Evolutionary conservation across 73 alveolate species (phyloP), one percentile per base, ranked within the genome.

Genomic region (Paramecium bursaria): DNA sequence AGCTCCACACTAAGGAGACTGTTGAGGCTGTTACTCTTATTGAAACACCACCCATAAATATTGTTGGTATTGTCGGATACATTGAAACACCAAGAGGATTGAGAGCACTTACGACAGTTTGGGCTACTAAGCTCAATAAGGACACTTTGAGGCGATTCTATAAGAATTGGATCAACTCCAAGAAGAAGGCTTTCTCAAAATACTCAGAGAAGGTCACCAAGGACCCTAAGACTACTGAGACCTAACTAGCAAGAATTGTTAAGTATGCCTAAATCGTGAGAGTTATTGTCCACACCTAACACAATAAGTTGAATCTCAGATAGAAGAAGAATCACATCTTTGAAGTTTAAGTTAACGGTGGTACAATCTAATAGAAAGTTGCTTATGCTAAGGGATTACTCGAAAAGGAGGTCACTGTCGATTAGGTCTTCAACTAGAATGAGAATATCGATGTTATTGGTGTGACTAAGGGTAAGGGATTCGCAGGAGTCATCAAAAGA

Each of bases 41-140:
- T 74, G 99, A 98, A 90, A 86, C 97, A 88, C 99, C 99, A 75
- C 99, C 99, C 35, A 93, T 98, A 98, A 92, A 88, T 19, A 93
- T 95, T 79, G 99, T 98, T 51, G 99, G 99, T 91, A 91, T 98
- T 57, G 99, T 98, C 46, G 99, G 99, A 80, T 98, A 98, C 95
- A 88, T 98, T 60, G 98, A 95, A 52, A 98, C 99, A 49, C 99
- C 99, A 85, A 90, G 99, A 86, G 99, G 99, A 49, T 95, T 98
- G 88, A 95, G 98, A 88, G 99, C 99, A 0, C 94, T 98, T 88
- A 90, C 98, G 61, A 93, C 99, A 61, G 99, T 98, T 87, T 98
- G 98, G 97, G 99, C 99, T 39, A 97, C 95, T 74, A 98, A 97
- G 93, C 88, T 98, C 75, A 92, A 97, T 61, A 98, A 94, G 85